A percentile compares a stretch with the other conserved stretches of the same genome.
phyloP scores from a whole-genome alignment of 345 rosid genomes.

The Pelargonium nanum region DNA sequence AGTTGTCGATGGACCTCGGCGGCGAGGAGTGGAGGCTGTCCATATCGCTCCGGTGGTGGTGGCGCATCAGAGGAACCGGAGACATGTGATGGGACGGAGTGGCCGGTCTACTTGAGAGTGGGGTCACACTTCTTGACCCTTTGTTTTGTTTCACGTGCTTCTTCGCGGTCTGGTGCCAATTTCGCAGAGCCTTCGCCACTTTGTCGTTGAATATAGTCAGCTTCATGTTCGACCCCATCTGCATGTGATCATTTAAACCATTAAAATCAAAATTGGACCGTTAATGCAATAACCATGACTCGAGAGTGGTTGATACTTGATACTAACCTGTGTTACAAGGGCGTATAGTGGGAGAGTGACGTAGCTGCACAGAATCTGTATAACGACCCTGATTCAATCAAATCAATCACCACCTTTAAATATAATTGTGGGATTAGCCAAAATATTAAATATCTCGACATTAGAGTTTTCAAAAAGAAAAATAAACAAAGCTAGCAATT shows the following conservation, averaged over 20 bases:
- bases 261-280: too few species aligned
- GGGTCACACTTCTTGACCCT: conserved; percentile 24
- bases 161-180: conserved; percentile 70
- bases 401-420: neutral
- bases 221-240: conserved; percentile 95
- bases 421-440: neutral
- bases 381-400: conserved; percentile 39
- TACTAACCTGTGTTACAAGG: conserved; percentile 67
- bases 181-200: conserved; percentile 56
- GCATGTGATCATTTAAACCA: conserved; percentile 4
- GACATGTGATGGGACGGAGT: conserved; percentile 55
- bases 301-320: too few species aligned
- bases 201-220: conserved; percentile 70
- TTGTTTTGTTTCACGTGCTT: conserved; percentile 52
- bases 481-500: too few species aligned
- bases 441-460: too few species aligned
- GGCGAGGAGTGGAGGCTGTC: conserved; percentile 33
- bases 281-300: too few species aligned
- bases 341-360: conserved; percentile 94
- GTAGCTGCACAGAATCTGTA: conserved; percentile 84
- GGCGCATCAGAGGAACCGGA: conserved; percentile 54
- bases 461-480: neutral
- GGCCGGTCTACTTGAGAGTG: conserved; percentile 48
- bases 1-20: conserved; percentile 19
- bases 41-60: conserved; percentile 19